Conservation (phyloP, 768 basidiomycete species). For the Basidioascus undulatus region DNA sequence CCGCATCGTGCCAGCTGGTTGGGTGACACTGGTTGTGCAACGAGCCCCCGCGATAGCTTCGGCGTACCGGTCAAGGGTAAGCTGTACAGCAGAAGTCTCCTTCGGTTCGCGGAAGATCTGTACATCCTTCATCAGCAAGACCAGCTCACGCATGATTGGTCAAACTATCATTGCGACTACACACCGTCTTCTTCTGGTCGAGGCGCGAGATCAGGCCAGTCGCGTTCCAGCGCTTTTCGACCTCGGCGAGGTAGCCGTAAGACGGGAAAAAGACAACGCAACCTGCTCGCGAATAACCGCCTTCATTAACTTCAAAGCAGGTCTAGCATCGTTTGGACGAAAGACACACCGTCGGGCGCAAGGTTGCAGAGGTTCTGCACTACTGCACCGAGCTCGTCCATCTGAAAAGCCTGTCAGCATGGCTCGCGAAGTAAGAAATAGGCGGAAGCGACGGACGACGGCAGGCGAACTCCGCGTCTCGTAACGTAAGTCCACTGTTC, state of each 20-base stretch:
- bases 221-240: slow-evolving; percentile 40
- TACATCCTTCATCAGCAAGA: neutral
- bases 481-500: slow-evolving; percentile 72
- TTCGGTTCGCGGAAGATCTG: slow-evolving; percentile 82
- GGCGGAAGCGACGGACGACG: slow-evolving; percentile 29
- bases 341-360: slow-evolving; percentile 66
- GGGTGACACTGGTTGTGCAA: too few species aligned
- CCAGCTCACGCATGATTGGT: neutral
- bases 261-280: slow-evolving; percentile 88
- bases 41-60: slow-evolving; percentile 24
- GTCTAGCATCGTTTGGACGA: too few species aligned
- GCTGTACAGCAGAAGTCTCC: slow-evolving; percentile 43
- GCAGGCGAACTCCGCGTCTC: slow-evolving; percentile 38
- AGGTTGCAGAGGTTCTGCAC: slow-evolving; percentile 54
- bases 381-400: slow-evolving; percentile 59
- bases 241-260: slow-evolving; percentile 50
- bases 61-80: slow-evolving; percentile 46
- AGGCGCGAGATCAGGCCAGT: slow-evolving; percentile 40
- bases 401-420: slow-evolving; percentile 21
- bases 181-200: slow-evolving; percentile 45
- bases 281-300: too few species aligned
- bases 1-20: too few species aligned
- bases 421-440: neutral
- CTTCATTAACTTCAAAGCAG: too few species aligned
- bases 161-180: too few species aligned